phyloP scores from a whole-genome alignment of 108 stramenopile species.

The Heterococcus sp. region DNA sequence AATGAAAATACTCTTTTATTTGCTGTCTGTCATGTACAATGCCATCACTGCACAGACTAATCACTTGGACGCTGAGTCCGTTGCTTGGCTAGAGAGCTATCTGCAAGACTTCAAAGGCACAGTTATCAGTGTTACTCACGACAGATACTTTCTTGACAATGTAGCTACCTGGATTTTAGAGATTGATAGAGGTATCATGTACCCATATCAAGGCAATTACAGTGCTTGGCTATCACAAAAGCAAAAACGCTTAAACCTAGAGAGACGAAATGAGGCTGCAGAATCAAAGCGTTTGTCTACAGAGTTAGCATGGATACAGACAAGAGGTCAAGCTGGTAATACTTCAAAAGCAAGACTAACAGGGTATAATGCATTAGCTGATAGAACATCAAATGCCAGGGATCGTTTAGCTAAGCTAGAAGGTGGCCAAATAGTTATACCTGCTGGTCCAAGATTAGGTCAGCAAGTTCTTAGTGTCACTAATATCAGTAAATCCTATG shows the following conservation, averaged over 20 bases:
- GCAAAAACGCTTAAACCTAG: conserved; percentile 66
- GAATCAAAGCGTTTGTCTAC: conserved; percentile 70
- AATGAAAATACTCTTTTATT: too few relatives aligned
- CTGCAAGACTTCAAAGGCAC: conserved; percentile 84
- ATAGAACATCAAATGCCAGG: conserved; percentile 69
- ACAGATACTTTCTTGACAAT: conserved; percentile 92
- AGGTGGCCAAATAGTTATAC: conserved; percentile 72
- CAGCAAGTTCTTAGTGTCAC: conserved; percentile 72
- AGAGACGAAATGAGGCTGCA: conserved; percentile 71
- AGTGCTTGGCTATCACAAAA: conserved; percentile 85
- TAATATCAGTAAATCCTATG: conserved; percentile 50
- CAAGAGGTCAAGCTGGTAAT: conserved; percentile 44
- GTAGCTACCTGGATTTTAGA: conserved; percentile 93
- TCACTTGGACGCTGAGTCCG: conserved; percentile 48
- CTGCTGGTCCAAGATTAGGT: conserved; percentile 87
- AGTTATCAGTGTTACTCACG: conserved; percentile 89
- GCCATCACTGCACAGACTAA: conserved; percentile 14
- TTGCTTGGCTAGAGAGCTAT: conserved; percentile 55
- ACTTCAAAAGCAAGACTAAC: conserved; percentile 18
- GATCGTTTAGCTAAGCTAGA: conserved; percentile 67
- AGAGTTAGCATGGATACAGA: conserved; percentile 86
- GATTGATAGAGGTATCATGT: conserved; percentile 73
- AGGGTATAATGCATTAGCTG: neutral
- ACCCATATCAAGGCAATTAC: conserved; percentile 92
- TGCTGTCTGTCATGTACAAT: too few relatives aligned